Base-by-base conservation (phyloP, 441 rosid species). In the Geranium incanum region DNA sequence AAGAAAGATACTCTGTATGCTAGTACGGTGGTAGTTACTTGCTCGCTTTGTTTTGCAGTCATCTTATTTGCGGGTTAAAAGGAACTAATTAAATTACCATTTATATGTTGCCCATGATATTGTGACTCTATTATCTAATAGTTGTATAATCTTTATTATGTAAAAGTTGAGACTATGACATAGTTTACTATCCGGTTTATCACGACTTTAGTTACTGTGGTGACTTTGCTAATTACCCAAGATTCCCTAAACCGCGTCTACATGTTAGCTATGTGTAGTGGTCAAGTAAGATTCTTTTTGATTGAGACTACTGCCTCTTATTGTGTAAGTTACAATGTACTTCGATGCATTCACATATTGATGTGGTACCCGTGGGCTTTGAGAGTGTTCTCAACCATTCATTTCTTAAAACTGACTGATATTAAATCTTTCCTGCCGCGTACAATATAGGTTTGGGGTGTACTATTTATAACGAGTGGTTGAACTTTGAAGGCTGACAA, bases 401-500 rank as follows among this genome's bases (percentile, higher is more conserved):
- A 4, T 6, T 15, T 5, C 5, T 15, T 4, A 55, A n/a, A 16
- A 57, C 18, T 50, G 16, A 50, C 57, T 3, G 6, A 18, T 57
- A 16, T 15, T 57, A 13, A n/a, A 57, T 15, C 19, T 57, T 57
- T n/a, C 63, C 8, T 52, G 23, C 23, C 6, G 1, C 19, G 63
- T 57, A 57, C 63, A 15, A 57, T 6, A 57, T 5, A 57, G 18
- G 23, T 3, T 36, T 71, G 65, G 65, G 65, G 16, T 70, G 60
- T 63, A 41, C 36, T 9, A 39, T 33, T 16, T 45, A 13, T 59
- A 19, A 28, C 9, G 6, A 18, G 2, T 37, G 39, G 23, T 57
- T 15, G 69, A 28, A 28, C 33, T 28, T 28, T 28, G 33, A 18
- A 36, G 65, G 55, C 70, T 82, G 72, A 78, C 43, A 4, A 0